Percentiles rank a stretch among this genome's conserved stretches.
These are phyloP conservation scores for Spizellomyces punctatus DNA, from an alignment of 192 early-diverging fungal genomes.

Conservation along the genomic window DNA sequence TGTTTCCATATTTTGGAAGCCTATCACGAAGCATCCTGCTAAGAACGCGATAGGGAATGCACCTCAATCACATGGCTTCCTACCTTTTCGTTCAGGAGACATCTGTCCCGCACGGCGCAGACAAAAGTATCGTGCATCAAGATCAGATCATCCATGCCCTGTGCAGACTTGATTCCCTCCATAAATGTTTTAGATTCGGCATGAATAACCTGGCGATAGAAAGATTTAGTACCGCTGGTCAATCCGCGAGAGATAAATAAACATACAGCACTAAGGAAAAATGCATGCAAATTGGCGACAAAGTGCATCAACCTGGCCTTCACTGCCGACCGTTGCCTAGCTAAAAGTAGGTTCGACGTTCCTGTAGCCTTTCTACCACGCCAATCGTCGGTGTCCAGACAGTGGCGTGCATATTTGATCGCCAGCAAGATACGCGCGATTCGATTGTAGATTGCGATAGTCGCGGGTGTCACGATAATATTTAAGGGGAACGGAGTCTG, in stretches of 20 bases:
- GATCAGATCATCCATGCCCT: slow-evolving; percentile 29
- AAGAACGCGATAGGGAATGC: background rate
- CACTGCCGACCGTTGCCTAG: background rate
- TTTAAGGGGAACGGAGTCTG: slow-evolving; percentile 5
- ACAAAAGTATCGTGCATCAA: slow-evolving; percentile 13
- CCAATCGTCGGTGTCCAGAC: slow-evolving; percentile 10
- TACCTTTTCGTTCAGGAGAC: slow-evolving; percentile 19
- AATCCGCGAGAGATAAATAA: background rate
- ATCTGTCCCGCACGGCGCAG: slow-evolving; percentile 10
- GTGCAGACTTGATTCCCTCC: background rate
- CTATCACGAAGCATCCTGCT: background rate
- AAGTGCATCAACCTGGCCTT: slow-evolving; percentile 17
- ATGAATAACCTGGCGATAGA: slow-evolving; percentile 23
- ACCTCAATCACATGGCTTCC: background rate
- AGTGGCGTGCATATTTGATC: slow-evolving; percentile 11
- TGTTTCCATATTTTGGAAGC: slow-evolving; percentile 17
- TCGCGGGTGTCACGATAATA: background rate
- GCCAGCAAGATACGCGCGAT: slow-evolving; percentile 13
- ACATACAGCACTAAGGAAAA: slow-evolving; percentile 3
- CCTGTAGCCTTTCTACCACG: background rate
- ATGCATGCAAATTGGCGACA: slow-evolving; percentile 15
- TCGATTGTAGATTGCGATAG: slow-evolving; percentile 9
- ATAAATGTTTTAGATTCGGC: slow-evolving; percentile 13
- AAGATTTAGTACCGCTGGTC: background rate
- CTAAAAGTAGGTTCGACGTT: background rate